Conservation (phyloP, 2,329 filamentous ascomycete genomes). For the Periglandula ipomoeae region DNA sequence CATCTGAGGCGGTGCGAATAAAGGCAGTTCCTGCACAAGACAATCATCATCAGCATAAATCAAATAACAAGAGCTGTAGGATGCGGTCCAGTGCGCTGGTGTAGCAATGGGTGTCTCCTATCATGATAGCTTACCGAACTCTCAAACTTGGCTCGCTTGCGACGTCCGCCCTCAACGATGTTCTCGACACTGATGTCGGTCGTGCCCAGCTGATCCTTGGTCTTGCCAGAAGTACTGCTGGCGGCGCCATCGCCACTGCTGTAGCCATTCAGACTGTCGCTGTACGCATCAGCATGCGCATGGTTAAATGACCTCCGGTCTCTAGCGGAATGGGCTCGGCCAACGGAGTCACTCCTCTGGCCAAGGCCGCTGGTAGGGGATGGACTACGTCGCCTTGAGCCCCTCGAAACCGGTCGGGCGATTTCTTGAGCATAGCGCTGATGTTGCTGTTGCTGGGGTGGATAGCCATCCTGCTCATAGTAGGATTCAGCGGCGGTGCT, state of each 20-base stretch:
- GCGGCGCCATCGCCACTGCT: slow-evolving; percentile 81
- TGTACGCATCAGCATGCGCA: slow-evolving; percentile 48
- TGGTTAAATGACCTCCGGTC: slow-evolving; percentile 43
- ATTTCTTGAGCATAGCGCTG: slow-evolving; percentile 50
- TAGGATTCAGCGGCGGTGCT: slow-evolving; percentile 31
- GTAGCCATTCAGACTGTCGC: slow-evolving; percentile 63
- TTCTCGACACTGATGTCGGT: slow-evolving; percentile 98
- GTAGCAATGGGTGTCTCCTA: neutral
- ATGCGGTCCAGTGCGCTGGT: neutral
- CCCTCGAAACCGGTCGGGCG: slow-evolving; percentile 59
- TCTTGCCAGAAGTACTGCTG: slow-evolving; percentile 62
- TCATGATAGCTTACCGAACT: slow-evolving; percentile 68
- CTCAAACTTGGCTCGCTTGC: slow-evolving; percentile 90
- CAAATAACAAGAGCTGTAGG: neutral
- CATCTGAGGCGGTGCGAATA: slow-evolving; percentile 91
- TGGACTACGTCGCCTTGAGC: slow-evolving; percentile 66
- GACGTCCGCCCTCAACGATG: slow-evolving; percentile 91
- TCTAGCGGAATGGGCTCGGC: slow-evolving; percentile 60
- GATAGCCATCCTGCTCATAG: slow-evolving; percentile 45
- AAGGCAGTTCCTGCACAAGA: slow-evolving; percentile 67
- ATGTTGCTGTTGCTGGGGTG: slow-evolving; percentile 28
- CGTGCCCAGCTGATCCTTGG: slow-evolving; percentile 80
- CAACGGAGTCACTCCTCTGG: slow-evolving; percentile 67
- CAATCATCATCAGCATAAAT: neutral
- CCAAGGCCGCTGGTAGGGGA: slow-evolving; percentile 63